phyloP scores from a whole-genome alignment of 2,329 filamentous ascomycete species.

The Didymosphaeria variabile region DNA sequence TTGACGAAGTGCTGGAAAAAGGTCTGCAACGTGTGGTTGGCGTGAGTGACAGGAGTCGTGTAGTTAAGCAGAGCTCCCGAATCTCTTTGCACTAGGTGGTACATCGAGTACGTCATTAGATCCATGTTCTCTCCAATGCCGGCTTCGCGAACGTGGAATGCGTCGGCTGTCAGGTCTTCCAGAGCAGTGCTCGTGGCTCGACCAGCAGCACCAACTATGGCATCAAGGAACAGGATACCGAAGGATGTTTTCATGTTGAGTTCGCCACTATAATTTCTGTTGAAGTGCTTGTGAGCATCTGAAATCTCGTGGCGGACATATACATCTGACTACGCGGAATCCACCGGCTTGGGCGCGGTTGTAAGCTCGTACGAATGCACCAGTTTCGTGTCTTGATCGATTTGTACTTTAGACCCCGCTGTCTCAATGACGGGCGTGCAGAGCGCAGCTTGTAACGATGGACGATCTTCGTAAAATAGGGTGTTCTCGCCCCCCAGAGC shows the following conservation, averaged over 20 bases:
- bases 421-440: conserved; percentile 25
- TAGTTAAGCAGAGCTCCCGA: conserved; percentile 27
- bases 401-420: too few relatives aligned
- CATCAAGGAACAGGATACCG: conserved; percentile 24
- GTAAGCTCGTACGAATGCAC: conserved; percentile 22
- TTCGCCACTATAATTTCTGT: conserved; percentile 10
- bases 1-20: conserved; percentile 33
- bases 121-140: conserved; percentile 39
- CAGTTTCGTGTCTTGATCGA: too few relatives aligned
- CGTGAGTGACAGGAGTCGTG: conserved; percentile 16
- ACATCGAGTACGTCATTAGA: conserved; percentile 44
- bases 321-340: conserved; percentile 22
- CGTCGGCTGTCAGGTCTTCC: conserved; percentile 30
- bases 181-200: not conserved
- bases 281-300: not conserved
- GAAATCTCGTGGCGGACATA: conserved; percentile 17
- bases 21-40: conserved; percentile 33
- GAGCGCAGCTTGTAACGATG: conserved; percentile 24
- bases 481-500: too few relatives aligned
- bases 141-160: conserved; percentile 36
- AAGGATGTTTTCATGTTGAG: conserved; percentile 23
- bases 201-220: conserved; percentile 18
- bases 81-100: conserved; percentile 30
- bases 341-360: too few relatives aligned
- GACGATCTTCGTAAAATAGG: conserved; percentile 19